Evolutionary conservation across 2,329 filamentous ascomycete genomes (phyloP).

Genomic region (Aspergillus awamori): DNA sequence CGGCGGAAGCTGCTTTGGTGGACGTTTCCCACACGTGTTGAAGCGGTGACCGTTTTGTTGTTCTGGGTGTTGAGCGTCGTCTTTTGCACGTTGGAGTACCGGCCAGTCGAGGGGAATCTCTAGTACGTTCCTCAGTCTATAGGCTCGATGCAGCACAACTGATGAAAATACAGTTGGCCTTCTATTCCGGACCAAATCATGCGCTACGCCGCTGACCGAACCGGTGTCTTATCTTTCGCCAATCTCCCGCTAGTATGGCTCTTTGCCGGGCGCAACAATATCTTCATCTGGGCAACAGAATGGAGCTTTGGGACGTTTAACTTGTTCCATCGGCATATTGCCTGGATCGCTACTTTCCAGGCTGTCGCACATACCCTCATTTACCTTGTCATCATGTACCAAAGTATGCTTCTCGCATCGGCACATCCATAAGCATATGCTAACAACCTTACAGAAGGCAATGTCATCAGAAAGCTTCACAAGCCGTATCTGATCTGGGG

Average conservation of each 20-base stretch:
- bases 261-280: constrained; percentile 68
- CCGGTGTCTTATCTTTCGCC: constrained; percentile 65
- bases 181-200: constrained; percentile 42
- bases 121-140: constrained; percentile 40
- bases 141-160: not conserved
- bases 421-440: not conserved
- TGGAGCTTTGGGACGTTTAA: constrained; percentile 71
- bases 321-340: constrained; percentile 68
- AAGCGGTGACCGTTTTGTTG: constrained; percentile 47
- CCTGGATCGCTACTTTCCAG: constrained; percentile 63
- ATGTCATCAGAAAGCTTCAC: constrained; percentile 29
- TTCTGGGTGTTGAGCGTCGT: constrained; percentile 52
- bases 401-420: constrained; percentile 22
- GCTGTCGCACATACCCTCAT: constrained; percentile 65
- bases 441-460: constrained; percentile 22
- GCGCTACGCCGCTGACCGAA: constrained; percentile 65
- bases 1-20: constrained; percentile 47
- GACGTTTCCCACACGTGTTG: constrained; percentile 53
- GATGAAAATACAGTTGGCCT: constrained; percentile 30
- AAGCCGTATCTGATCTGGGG: constrained; percentile 38
- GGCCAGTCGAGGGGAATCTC: constrained; percentile 50
- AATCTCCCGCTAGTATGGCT: constrained; percentile 68
- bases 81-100: constrained; percentile 50
- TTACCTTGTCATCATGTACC: constrained; percentile 52
- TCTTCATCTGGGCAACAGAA: constrained; percentile 67